phyloP scores from a whole-genome alignment of 2,329 filamentous ascomycete genomes.

The Bipolaris sorokiniana region DNA sequence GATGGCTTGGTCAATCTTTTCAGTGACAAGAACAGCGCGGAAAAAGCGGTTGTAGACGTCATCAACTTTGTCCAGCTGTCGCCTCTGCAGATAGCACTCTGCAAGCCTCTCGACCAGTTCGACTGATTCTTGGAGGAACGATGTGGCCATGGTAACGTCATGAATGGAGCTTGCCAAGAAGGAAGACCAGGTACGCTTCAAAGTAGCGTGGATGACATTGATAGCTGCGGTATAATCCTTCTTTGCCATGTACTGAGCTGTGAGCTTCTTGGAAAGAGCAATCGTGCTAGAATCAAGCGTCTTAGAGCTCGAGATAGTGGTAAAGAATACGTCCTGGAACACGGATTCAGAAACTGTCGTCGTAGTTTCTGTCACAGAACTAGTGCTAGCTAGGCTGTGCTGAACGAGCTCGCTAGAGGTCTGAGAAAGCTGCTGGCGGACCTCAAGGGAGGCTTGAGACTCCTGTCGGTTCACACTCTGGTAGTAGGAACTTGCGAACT shows the following conservation, averaged over 20 bases:
- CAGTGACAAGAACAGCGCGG: slow-evolving; percentile 44
- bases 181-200: slow-evolving; percentile 55
- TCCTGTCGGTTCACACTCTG: slow-evolving; percentile 45
- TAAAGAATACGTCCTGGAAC: slow-evolving; percentile 54
- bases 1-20: slow-evolving; percentile 35
- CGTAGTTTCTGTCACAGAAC: slow-evolving; percentile 46
- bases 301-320: slow-evolving; percentile 48
- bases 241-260: slow-evolving; percentile 53
- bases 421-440: slow-evolving; percentile 50
- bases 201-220: slow-evolving; percentile 53
- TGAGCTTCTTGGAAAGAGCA: slow-evolving; percentile 50
- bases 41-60: slow-evolving; percentile 50
- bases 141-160: slow-evolving; percentile 53
- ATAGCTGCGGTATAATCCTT: slow-evolving; percentile 57
- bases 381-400: slow-evolving; percentile 37
- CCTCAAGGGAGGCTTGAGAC: slow-evolving; percentile 50
- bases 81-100: slow-evolving; percentile 52
- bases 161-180: slow-evolving; percentile 54
- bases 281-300: slow-evolving; percentile 52
- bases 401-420: slow-evolving; percentile 54
- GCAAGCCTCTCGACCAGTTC: slow-evolving; percentile 56
- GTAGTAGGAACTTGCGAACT: slow-evolving; percentile 48
- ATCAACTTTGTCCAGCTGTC: slow-evolving; percentile 48
- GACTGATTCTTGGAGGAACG: slow-evolving; percentile 55
- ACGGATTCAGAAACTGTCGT: slow-evolving; percentile 51